Percentiles rank a stretch among this genome's conserved stretches.
Conservation (phyloP, 2,329 filamentous ascomycete genomes). For the Penicillium decumbens region DNA sequence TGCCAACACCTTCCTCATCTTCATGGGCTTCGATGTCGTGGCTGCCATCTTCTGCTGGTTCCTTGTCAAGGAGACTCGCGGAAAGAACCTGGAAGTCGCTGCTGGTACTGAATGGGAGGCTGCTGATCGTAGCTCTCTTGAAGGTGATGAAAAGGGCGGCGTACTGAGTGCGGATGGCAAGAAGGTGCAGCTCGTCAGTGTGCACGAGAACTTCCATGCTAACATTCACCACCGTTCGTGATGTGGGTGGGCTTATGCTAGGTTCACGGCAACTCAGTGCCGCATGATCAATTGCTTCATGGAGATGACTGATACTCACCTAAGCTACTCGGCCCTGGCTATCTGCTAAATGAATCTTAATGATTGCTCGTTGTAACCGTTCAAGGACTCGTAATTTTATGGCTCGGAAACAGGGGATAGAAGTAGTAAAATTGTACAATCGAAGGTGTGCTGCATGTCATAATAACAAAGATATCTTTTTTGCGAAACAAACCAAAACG, state of each 20-base stretch:
- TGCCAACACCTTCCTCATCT: conserved; percentile 44
- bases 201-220: conserved; percentile 19
- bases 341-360: background rate
- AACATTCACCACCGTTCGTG: conserved; percentile 12
- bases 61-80: conserved; percentile 52
- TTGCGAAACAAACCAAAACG: conserved; percentile 14
- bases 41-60: conserved; percentile 51
- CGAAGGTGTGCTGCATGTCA: conserved; percentile 15
- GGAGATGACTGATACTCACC: background rate
- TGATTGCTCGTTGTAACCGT: background rate
- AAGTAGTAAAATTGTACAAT: conserved; percentile 17
- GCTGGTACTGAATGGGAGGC: conserved; percentile 20
- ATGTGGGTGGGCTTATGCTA: background rate
- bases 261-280: background rate
- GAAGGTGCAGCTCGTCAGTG: conserved; percentile 14
- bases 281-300: background rate
- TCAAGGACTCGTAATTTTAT: background rate
- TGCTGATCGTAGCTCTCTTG: conserved; percentile 12
- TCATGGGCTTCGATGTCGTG: conserved; percentile 40
- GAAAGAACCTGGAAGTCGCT: conserved; percentile 46
- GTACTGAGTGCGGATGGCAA: conserved; percentile 11
- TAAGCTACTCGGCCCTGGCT: background rate
- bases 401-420: background rate
- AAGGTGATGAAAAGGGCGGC: conserved; percentile 13
- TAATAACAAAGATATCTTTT: conserved; percentile 20